These are phyloP conservation scores for Erythrophleum ivorense DNA, from an alignment of 331 rosid species.

Conservation along the genomic window DNA sequence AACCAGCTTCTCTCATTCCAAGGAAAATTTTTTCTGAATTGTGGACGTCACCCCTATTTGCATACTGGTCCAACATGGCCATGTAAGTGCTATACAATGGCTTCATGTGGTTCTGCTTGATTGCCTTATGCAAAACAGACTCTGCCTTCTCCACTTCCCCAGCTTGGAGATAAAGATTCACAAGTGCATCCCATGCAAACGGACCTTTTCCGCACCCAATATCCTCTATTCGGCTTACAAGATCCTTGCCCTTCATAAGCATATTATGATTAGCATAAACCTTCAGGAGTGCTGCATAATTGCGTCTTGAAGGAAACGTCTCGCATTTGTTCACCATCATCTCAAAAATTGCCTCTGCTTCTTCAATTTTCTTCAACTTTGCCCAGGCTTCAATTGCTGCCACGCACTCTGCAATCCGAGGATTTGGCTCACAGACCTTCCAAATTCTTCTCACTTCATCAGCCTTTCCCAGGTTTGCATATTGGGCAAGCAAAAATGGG, in stretches of 20 bases:
- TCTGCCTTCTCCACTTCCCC: conserved; percentile 88
- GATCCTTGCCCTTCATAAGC: conserved; percentile 78
- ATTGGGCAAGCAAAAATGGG: conserved; percentile 56
- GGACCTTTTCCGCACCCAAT: conserved; percentile 62
- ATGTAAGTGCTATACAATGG: conserved; percentile 60
- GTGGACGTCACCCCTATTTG: conserved; percentile 78
- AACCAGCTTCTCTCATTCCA: conserved; percentile 71
- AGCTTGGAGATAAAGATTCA: conserved; percentile 68
- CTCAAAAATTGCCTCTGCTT: conserved; percentile 84
- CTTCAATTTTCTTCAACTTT: conserved; percentile 64
- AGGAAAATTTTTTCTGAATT: conserved; percentile 71
- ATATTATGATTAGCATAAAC: conserved; percentile 67
- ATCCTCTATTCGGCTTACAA: conserved; percentile 67
- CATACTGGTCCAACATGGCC: conserved; percentile 63
- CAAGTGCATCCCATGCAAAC: conserved; percentile 66
- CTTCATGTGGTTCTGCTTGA: conserved; percentile 50
- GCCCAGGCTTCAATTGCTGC: conserved; percentile 88
- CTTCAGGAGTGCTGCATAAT: conserved; percentile 56
- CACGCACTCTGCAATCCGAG: conserved; percentile 51
- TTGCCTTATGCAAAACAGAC: conserved; percentile 69
- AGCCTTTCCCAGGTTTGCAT: conserved; percentile 69
- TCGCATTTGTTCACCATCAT: conserved; percentile 48
- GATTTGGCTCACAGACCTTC: conserved; percentile 61
- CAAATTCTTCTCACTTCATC: conserved; percentile 81
- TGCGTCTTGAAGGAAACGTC: conserved; percentile 51